A percentile compares a stretch with the other conserved stretches of the same genome.
Evolutionary conservation across 495 filamentous ascomycete species (phyloP).

Genomic region (Tuber indicum): DNA sequence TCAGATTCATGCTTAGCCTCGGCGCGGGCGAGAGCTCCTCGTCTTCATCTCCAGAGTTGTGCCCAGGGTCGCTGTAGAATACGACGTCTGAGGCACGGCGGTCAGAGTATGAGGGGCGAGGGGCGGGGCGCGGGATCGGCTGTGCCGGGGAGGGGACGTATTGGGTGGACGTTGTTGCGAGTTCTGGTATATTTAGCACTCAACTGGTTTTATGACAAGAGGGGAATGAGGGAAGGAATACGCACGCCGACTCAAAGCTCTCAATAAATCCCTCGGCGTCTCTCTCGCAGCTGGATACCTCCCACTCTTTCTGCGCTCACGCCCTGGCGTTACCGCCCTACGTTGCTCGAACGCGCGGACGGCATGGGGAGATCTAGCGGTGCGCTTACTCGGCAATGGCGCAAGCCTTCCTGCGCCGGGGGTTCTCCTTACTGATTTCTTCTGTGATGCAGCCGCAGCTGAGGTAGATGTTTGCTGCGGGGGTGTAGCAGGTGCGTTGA

Average conservation of each 20-base stretch:
- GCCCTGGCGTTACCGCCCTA: slow-evolving; percentile 24
- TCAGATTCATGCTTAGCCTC: slow-evolving; percentile 15
- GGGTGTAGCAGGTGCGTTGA: slow-evolving; percentile 27
- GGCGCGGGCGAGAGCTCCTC: slow-evolving; percentile 21
- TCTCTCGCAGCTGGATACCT: slow-evolving; percentile 27
- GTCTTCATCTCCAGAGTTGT: slow-evolving; percentile 11
- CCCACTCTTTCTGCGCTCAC: slow-evolving; percentile 30
- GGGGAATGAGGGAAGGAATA: background rate
- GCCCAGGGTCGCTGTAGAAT: slow-evolving; percentile 29
- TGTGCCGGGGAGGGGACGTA: slow-evolving; percentile 22
- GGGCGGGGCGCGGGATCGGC: slow-evolving; percentile 15
- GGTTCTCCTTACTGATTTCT: slow-evolving; percentile 33
- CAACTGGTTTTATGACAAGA: background rate
- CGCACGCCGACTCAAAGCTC: slow-evolving; percentile 26
- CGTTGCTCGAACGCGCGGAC: slow-evolving; percentile 33
- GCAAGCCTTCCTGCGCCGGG: slow-evolving; percentile 36
- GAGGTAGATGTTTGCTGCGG: slow-evolving; percentile 16
- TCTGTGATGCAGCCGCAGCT: background rate
- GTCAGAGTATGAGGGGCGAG: background rate
- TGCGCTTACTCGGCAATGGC: slow-evolving; percentile 20
- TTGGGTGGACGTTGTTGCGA: slow-evolving; percentile 24
- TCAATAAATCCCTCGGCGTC: slow-evolving; percentile 30
- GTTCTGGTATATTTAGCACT: slow-evolving; percentile 18
- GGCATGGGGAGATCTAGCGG: slow-evolving; percentile 35
- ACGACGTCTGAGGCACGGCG: slow-evolving; percentile 29